These are phyloP conservation scores for Syzygium grande DNA, from an alignment of 345 rosid genomes.

Conservation along the genomic window DNA sequence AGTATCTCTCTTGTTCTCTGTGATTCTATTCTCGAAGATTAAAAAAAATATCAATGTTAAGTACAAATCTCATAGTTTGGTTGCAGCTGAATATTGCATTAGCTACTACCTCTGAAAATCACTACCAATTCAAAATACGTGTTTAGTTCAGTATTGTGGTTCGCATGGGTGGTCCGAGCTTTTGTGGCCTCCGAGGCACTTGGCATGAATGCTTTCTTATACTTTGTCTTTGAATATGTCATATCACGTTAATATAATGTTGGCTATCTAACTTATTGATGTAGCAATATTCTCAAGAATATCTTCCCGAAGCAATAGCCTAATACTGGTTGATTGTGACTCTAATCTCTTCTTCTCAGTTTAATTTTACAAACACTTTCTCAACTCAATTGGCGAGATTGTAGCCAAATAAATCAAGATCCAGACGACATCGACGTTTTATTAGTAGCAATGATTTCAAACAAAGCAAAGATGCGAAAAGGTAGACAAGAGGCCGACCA, in stretches of 20 bases:
- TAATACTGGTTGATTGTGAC: neutral
- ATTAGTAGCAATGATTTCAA: neutral
- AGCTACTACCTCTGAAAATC: neutral
- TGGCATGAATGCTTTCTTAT: no score
- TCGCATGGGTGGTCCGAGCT: neutral
- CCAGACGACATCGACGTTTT: neutral
- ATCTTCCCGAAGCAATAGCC: neutral
- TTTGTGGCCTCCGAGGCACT: neutral
- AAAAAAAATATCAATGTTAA: neutral
- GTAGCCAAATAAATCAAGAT: neutral
- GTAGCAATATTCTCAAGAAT: neutral
- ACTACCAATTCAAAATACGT: neutral
- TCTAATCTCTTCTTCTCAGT: neutral
- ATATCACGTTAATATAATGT: neutral
- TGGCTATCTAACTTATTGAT: neutral
- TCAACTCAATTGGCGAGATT: neutral
- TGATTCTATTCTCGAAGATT: neutral
- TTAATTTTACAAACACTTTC: neutral
- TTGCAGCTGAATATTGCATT: neutral
- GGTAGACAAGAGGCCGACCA: neutral
- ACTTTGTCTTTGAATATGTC: neutral
- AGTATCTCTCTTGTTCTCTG: neutral
- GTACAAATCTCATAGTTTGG: neutral
- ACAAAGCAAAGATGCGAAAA: neutral
- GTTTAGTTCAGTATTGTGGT: neutral